These are phyloP conservation scores for Pseudogymnoascus pannorum DNA, from an alignment of 2,329 filamentous ascomycete genomes.

Conservation along the genomic window DNA sequence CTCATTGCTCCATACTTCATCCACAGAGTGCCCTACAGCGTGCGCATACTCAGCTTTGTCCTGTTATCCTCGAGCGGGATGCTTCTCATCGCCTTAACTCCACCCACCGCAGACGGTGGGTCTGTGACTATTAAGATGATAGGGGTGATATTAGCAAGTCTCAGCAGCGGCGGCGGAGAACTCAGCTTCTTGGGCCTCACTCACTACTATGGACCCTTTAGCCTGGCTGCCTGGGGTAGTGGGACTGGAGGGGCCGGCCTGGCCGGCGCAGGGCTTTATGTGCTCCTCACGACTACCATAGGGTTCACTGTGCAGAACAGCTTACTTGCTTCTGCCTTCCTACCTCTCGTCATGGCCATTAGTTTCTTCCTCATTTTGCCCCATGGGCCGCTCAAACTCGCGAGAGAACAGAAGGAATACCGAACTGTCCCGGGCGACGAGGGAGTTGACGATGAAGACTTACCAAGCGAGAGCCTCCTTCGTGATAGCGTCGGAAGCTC, in stretches of 20 bases:
- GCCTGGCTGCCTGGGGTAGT: constrained; percentile 84
- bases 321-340: constrained; percentile 67
- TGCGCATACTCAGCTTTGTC: constrained; percentile 69
- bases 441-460: constrained; percentile 31
- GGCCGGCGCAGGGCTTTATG: constrained; percentile 80
- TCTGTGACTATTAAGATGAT: constrained; percentile 69
- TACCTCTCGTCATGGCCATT: constrained; percentile 75
- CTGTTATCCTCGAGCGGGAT: constrained; percentile 74
- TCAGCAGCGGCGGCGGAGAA: constrained; percentile 82
- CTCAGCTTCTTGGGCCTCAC: constrained; percentile 85
- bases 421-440: constrained; percentile 41
- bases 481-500: constrained; percentile 22
- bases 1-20: constrained; percentile 90
- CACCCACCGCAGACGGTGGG: constrained; percentile 45
- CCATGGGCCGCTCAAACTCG: constrained; percentile 50
- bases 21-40: constrained; percentile 71
- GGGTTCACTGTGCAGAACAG: constrained; percentile 67
- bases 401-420: constrained; percentile 43
- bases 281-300: constrained; percentile 73
- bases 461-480: neutral
- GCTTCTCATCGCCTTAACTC: constrained; percentile 79
- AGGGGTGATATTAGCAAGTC: constrained; percentile 76
- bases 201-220: constrained; percentile 84
- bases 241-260: constrained; percentile 87
- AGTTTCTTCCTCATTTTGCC: constrained; percentile 83